Evolutionary conservation across 2,329 filamentous ascomycete genomes (phyloP), one percentile per base, ranked within the genome.

Genomic region (Colletotrichum sp.): DNA sequence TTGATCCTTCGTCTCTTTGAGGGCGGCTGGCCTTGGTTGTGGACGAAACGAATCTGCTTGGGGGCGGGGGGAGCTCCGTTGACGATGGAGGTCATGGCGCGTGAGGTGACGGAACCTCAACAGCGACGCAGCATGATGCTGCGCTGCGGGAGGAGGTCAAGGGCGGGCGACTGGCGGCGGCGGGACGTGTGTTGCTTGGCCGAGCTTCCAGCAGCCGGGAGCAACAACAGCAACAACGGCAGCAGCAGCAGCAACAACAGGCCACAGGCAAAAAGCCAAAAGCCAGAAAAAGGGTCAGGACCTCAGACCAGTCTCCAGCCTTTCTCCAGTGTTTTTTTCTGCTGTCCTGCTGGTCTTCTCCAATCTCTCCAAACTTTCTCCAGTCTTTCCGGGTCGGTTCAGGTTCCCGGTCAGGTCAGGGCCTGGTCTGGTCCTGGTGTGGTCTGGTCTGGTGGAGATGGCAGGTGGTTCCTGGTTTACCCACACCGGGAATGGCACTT

Each of bases 11-110:
- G 90, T 80, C 94, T 89, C 85, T 96, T 96, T 30, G 93, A 93
- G 77, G 95, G 94, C 65, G 95, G 95, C 79, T 95, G 93, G 77
- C 95, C 94, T 85, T 96, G 94, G 81, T 93, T 95, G 78, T 95
- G 94, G 80, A 96, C 94, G 83, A 96, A 96, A 80, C 94, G 93
- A 79, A 95, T 95, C 83, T 90, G 89, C 83, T 90, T 92, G 72
- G 86, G 89, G 62, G 87, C 84, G 74, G 88, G 86, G 77, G 86
- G 81, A 80, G 82, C 79, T 79, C 81, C 81, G 80, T 87, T 88
- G 80, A 86, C 83, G 80, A 87, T 82, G 64, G 74, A 76, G 69
- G 65, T 77, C 76, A 77, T 76, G 66, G 69, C 76, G 76, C 76
- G 68, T 64, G 39, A 77, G 68, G 68, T 76, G 63, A 76, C 18